Conservation (phyloP, 2,329 filamentous ascomycete genomes). For the Juglanconis sp. region DNA sequence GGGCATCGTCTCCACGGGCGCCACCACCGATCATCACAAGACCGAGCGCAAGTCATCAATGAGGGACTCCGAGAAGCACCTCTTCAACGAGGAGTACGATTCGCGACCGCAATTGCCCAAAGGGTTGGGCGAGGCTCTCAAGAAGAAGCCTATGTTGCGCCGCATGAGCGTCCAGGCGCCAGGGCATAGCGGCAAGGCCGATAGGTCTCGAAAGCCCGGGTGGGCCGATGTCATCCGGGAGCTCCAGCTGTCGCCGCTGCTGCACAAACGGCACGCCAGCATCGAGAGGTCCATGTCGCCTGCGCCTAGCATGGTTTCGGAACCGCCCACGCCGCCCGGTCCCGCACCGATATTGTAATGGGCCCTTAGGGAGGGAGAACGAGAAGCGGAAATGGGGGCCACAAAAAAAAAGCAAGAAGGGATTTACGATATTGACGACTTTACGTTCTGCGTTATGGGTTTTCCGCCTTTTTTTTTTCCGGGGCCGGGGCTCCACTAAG, state of each 20-base stretch:
- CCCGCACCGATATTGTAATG: background rate
- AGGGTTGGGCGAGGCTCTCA: constrained; percentile 41
- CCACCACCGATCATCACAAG: constrained; percentile 31
- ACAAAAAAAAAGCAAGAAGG: constrained; percentile 13
- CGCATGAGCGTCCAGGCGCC: constrained; percentile 53
- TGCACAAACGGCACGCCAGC: constrained; percentile 61
- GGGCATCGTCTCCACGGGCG: constrained; percentile 50
- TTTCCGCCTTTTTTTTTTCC: background rate
- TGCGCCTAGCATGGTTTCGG: background rate
- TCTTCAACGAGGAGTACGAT: constrained; percentile 25
- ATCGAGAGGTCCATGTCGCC: constrained; percentile 54
- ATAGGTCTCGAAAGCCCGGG: constrained; percentile 47
- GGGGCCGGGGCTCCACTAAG: background rate
- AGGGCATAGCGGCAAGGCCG: constrained; percentile 48
- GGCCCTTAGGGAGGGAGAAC: background rate
- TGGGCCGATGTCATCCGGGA: constrained; percentile 65
- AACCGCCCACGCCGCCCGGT: background rate
- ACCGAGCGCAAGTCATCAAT: constrained; percentile 21
- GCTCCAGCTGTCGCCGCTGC: constrained; percentile 56
- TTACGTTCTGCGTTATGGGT: constrained; percentile 13
- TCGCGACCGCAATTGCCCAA: constrained; percentile 35
- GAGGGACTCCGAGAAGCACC: constrained; percentile 29
- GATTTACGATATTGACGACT: constrained; percentile 14
- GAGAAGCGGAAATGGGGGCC: constrained; percentile 15
- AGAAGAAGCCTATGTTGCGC: constrained; percentile 46